Evolutionary conservation across 305 asterid species (phyloP), one percentile per base, ranked within the genome.

Genomic region (Fraxinus platypoda): DNA sequence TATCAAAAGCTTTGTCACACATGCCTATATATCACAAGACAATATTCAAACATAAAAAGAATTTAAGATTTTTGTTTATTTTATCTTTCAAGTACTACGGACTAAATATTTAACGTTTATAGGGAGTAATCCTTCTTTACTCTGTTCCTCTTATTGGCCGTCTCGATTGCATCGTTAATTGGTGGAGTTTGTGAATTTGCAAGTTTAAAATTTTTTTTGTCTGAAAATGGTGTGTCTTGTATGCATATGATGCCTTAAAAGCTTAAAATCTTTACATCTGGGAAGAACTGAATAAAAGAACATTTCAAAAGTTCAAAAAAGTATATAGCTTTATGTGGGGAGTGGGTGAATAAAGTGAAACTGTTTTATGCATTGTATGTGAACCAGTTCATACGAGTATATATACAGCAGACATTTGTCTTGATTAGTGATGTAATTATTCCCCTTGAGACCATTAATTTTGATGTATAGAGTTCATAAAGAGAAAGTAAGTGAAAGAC

Each of bases 311-410:
- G 34, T 43, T 26, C 64, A 2, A 38, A 41, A 54, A 78, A 73
- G 84, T 82, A 4, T 28, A 25, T 21, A 33, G 33, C 46, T 79
- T 34, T 68, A 25, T n/a, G 49, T 78, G 77, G 75, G 73, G 46
- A 30, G 74, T 71, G 80, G 82, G 78, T 49, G 77, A 9, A 70
- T 31, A 28, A 37, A 83, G 70, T 81, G 80, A 34, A 82, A 70
- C 52, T 70, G 54, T 59, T 41, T 37, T 41, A 30, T 38, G 79
- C 81, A 85, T 66, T 46, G 76, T n/a, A 46, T 37, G 38, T 49
- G 78, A 75, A 79, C 52, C 59, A 76, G 31, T 64, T 64, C 73
- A 9, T 26, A 23, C 25, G 73, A 64, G 13, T 64, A 64, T 64
- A 21, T 8, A 68, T 38, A 52, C 37, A n/a, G 26, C 81, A 82